A percentile compares a stretch with the other conserved stretches of the same genome.
Evolutionary conservation across 768 basidiomycete species (phyloP).

Genomic region (Auricularia sp.): DNA sequence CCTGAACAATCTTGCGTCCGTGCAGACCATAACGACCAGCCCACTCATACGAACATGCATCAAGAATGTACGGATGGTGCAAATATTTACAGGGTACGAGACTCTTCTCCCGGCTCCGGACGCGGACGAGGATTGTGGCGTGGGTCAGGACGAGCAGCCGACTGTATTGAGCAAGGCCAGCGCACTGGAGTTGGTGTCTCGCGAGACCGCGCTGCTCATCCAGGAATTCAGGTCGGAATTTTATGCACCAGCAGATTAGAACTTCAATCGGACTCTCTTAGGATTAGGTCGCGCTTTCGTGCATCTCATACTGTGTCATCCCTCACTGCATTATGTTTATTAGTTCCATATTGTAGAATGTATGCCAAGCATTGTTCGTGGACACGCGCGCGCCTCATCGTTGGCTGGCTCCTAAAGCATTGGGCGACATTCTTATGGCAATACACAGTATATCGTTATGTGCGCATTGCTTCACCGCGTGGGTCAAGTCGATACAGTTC

Average conservation of each 20-base stretch:
- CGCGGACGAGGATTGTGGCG: slow-evolving; percentile 14
- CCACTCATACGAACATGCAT: slow-evolving; percentile 49
- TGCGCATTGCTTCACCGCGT: too few relatives aligned
- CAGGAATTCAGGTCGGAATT: slow-evolving; percentile 39
- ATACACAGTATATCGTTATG: too few relatives aligned
- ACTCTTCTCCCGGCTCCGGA: slow-evolving; percentile 40
- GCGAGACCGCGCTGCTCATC: slow-evolving; percentile 47
- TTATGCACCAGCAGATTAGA: neutral
- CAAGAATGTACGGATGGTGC: slow-evolving; percentile 49
- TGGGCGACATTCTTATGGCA: too few relatives aligned
- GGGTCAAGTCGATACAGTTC: too few relatives aligned
- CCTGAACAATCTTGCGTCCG: neutral
- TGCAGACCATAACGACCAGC: slow-evolving; percentile 30
- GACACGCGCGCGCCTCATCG: too few relatives aligned
- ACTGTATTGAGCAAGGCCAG: slow-evolving; percentile 43
- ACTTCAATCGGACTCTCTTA: too few relatives aligned
- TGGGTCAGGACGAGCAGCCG: slow-evolving; percentile 6
- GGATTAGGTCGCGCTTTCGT: too few relatives aligned
- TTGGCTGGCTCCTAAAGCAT: too few relatives aligned
- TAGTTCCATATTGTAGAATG: too few relatives aligned
- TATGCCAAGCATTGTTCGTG: too few relatives aligned
- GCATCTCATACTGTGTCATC: too few relatives aligned
- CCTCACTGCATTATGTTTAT: too few relatives aligned
- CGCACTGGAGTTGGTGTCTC: slow-evolving; percentile 40
- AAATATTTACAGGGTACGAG: slow-evolving; percentile 54